Base-by-base conservation (phyloP, 108 stramenopile species). In the Bacterosira constricta region DNA sequence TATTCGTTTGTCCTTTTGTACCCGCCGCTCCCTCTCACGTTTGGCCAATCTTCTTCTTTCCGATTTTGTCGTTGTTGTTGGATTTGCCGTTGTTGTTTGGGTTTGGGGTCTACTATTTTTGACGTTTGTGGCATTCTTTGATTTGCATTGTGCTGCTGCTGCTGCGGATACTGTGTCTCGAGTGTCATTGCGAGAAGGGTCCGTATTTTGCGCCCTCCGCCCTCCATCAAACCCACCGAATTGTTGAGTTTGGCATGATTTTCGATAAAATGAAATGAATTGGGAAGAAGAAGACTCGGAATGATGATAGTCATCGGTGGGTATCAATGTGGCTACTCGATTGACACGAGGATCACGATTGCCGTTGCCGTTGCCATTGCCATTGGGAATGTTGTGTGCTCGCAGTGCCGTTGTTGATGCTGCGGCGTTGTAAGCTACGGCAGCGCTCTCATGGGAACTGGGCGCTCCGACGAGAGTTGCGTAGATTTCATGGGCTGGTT, bases 401-500 rank as follows among this genome's bases (percentile, higher is more conserved):
- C 17, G 15, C 53, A n/a, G 12, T 13, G 30, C 25, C 10, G 30
- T 34, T 54, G 27, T 32, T 29, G 53, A 54, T 54, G 13, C 13
- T 54, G 53, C 32, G 13, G 53, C 32, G 31, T 30, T 29, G 4
- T 6, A 5, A 29, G 12, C 32, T n/a, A 12, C 31, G 35, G 52
- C 26, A 53, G 13, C 9, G 52, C 0, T 15, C 12, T 34, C 17
- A 34, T n/a, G 31, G 15, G 0, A 29, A 15, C 25, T n/a, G 30
- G 31, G 12, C 9, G 12, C 35, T 36, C 20, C 39, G 12, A 61
- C 7, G 21, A 61, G 60, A n/a, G 36, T 25, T 30, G 60, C 37
- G 34, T 61, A 61, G 21, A 61, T 41, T 45, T 61, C 60, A 45
- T 61, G 60, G 13, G 34, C 27, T 30, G 39, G 60, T 45, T 61